phyloP scores from a whole-genome alignment of 495 filamentous ascomycete species.

The Elaphomyces granulatus region DNA sequence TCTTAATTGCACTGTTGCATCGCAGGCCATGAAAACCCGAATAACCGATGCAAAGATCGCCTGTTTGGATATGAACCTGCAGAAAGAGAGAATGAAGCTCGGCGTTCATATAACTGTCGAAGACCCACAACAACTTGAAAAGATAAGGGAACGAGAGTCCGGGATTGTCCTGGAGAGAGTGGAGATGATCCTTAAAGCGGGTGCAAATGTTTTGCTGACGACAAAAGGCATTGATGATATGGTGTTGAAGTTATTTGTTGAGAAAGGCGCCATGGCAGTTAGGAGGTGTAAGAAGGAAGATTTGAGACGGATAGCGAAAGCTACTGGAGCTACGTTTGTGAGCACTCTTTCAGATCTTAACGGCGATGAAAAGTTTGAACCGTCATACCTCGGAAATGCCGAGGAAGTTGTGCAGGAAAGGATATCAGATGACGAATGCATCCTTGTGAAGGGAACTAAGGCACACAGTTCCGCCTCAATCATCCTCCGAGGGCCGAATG shows the following conservation, averaged over 20 bases:
- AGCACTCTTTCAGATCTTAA: constrained; percentile 91
- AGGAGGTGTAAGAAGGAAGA: constrained; percentile 98
- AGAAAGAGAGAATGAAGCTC: constrained; percentile 98
- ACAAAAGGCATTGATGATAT: constrained; percentile 98
- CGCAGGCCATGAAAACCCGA: constrained; percentile 93
- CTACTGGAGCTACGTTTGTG: constrained; percentile 84
- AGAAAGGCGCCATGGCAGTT: constrained; percentile 91
- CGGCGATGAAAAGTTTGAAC: constrained; percentile 92
- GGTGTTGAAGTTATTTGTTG: constrained; percentile 84
- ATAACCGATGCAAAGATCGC: constrained; percentile 93
- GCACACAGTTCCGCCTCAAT: constrained; percentile 87
- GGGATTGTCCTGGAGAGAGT: constrained; percentile 89
- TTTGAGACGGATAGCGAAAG: constrained; percentile 86
- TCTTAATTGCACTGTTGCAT: constrained; percentile 96
- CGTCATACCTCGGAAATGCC: constrained; percentile 72
- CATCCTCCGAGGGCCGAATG: constrained; percentile 90
- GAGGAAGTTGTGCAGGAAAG: constrained; percentile 94
- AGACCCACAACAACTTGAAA: constrained; percentile 91
- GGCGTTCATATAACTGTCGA: constrained; percentile 97
- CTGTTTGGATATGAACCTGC: constrained; percentile 92
- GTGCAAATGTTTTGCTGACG: constrained; percentile 90
- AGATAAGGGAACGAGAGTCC: constrained; percentile 82
- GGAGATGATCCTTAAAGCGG: constrained; percentile 94
- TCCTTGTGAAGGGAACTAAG: constrained; percentile 91
- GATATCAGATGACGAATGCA: constrained; percentile 98